These are phyloP conservation scores for Ceratocystis smalleyi DNA, from an alignment of 2,329 filamentous ascomycete genomes.

Conservation along the genomic window DNA sequence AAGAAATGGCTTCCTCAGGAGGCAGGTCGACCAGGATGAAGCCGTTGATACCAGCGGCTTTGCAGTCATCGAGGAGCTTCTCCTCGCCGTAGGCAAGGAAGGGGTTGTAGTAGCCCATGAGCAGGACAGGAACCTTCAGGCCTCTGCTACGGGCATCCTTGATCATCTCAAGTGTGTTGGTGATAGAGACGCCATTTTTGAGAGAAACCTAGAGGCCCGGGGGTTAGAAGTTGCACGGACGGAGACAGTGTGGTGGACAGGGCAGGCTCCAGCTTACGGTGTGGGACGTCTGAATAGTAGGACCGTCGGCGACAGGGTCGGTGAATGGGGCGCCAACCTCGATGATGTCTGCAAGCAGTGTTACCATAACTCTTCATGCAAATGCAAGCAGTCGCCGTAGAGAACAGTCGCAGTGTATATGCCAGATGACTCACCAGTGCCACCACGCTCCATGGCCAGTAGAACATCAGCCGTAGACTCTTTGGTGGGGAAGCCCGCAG, in stretches of 20 bases:
- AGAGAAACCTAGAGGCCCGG: slow-evolving; percentile 44
- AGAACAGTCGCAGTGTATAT: slow-evolving; percentile 34
- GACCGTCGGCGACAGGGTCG: slow-evolving; percentile 93
- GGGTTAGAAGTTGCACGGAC: slow-evolving; percentile 20
- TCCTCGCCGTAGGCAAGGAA: slow-evolving; percentile 90
- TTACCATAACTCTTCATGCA: neutral
- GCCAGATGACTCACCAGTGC: slow-evolving; percentile 39
- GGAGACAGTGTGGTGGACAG: slow-evolving; percentile 10
- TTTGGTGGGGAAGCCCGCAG: slow-evolving; percentile 76
- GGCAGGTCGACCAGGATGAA: slow-evolving; percentile 95
- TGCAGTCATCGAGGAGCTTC: slow-evolving; percentile 67
- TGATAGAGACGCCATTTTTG: slow-evolving; percentile 72
- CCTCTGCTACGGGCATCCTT: slow-evolving; percentile 63
- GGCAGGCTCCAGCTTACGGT: slow-evolving; percentile 35
- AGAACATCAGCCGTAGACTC: slow-evolving; percentile 71
- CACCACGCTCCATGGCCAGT: slow-evolving; percentile 80
- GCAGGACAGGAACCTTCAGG: slow-evolving; percentile 64
- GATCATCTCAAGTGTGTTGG: slow-evolving; percentile 67
- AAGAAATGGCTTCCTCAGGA: slow-evolving; percentile 86
- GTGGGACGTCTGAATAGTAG: slow-evolving; percentile 91
- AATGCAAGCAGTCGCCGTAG: neutral
- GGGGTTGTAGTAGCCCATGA: slow-evolving; percentile 99
- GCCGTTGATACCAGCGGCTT: slow-evolving; percentile 73
- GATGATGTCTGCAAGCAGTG: slow-evolving; percentile 50
- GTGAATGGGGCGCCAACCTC: slow-evolving; percentile 95